Base-by-base conservation (phyloP, 2,329 filamentous ascomycete genomes). In the Seiridium cupressi region DNA sequence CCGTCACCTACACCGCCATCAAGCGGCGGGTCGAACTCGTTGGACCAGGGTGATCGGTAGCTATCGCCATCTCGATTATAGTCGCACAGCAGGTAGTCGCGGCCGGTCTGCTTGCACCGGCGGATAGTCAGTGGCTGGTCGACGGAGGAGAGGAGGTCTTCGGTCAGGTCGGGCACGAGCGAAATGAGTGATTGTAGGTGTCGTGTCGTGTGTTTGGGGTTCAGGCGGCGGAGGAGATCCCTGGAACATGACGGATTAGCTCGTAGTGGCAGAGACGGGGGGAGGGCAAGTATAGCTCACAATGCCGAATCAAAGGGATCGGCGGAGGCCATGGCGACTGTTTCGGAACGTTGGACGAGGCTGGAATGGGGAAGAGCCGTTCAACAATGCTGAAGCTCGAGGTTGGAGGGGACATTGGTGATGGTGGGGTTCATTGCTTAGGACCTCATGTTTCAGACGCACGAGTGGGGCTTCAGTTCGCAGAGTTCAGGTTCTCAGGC, bases 51-150 rank as follows among this genome's bases (percentile, higher is more conserved):
- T 66, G 92, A 96, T 64, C 95, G 90, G 84, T 97, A 97, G 78
- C 91, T 96, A 80, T 97, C 94, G 64, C 95, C 95, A 78, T 99
- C 95, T 65, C 95, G 93, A 84, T 99, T 99, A 85, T 99, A 99
- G 84, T 99, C 95, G 83, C 95, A 99, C 71, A 97, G 90, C 56
- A 99, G 87, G 81, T 97, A 99, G 79, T 98, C 95, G 68, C 94
- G 91, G 69, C 93, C 92, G 38, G 92, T 90, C 77, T 93, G 91
- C 68, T 87, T 87, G 83, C 95, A 98, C 66, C 91, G 90, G 69
- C 90, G 89, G 64, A 96, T 85, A 61, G 90, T 88, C 60, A 99
- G 89, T 32, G 95, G 95, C 76, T 98, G 94, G 78, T 99, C 95
- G 69, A 99, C 95, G 32, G 94, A 97, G 66, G 94, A 95, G 66